Evolutionary conservation across 768 basidiomycete genomes (phyloP), one percentile per base, ranked within the genome.

Genomic region (Calocybe gangraenosa): DNA sequence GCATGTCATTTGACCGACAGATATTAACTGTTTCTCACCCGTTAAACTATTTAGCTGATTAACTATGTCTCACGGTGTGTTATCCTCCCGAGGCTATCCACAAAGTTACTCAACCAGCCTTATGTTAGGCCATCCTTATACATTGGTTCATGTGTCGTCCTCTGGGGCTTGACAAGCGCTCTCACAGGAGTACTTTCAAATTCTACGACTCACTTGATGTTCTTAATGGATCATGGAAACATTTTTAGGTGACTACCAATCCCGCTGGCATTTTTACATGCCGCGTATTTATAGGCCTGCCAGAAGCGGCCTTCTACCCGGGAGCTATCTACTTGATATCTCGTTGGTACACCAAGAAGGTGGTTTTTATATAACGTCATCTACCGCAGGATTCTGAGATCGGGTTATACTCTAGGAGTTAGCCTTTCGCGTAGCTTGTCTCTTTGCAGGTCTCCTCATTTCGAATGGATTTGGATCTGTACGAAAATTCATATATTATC

Each of bases 401-500:
- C n/a, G n/a, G n/a, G n/a, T n/a, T n/a, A 28, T 28, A 28, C 25
- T 11, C 25, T 11, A 84, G 79, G 82, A 85, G 64, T 63, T 85
- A n/a, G 76, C 81, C 0, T 74, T 84, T 45, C 75, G 83, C 23
- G 74, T 76, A 2, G 80, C 81, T 1, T 65, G 82, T 23, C 64
- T 87, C 1, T 83, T 76, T 52, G 70, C 69, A 13, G 82, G 82
- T 1, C 55, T 81, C 7, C 64, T 84, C 7, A 71, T 83, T 34
- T 81, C 81, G 2, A 82, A 82, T 55, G 82, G 84, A 3, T 83
- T 85, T 52, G 82, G 84, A 34, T 68, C 75, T 35, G 82, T 83
- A 44, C 56, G 77, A 56, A 9, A 28, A 6, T 6, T 28, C 25
- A 5, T 28, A 11, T 28, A 6, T 6, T 28, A 11, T 28, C 25